Evolutionary conservation across 805 yeast species (phyloP).

Genomic region (Kodamaea lidongshanica): DNA sequence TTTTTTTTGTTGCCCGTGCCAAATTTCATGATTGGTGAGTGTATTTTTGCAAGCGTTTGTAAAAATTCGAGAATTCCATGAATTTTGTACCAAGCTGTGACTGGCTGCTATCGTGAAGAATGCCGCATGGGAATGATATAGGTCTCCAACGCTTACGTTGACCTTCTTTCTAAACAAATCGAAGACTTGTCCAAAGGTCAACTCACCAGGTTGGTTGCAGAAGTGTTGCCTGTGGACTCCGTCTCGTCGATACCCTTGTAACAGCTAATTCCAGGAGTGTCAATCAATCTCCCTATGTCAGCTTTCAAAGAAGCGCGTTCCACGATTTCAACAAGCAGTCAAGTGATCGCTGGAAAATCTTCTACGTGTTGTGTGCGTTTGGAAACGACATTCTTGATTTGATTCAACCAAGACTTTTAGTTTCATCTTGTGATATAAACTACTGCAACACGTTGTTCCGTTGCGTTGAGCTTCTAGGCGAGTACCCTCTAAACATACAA

Average conservation of each 20-base stretch:
- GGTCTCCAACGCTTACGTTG: slow-evolving; percentile 24
- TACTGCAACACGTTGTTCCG: slow-evolving; percentile 42
- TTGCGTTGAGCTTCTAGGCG: slow-evolving; percentile 38
- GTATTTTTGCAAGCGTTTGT: slow-evolving; percentile 43
- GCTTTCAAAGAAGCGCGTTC: no score
- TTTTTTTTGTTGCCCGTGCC: slow-evolving; percentile 12
- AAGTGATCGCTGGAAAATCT: slow-evolving; percentile 37
- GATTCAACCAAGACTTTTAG: slow-evolving; percentile 3
- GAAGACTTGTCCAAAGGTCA: slow-evolving; percentile 45
- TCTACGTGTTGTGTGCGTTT: slow-evolving; percentile 42
- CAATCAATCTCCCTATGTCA: slow-evolving; percentile 22
- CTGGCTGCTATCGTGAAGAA: slow-evolving; percentile 17
- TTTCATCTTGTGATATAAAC: slow-evolving; percentile 9
- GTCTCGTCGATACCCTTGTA: slow-evolving; percentile 9
- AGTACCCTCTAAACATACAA: slow-evolving; percentile 2
- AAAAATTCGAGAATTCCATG: slow-evolving; percentile 51
- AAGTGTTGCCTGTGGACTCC: slow-evolving; percentile 6
- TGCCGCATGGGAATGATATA: no score
- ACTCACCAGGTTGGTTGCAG: slow-evolving; percentile 14
- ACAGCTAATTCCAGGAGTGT: slow-evolving; percentile 36
- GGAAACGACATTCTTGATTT: slow-evolving; percentile 23
- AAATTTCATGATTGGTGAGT: slow-evolving; percentile 16
- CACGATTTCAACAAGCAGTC: no score
- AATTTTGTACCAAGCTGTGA: slow-evolving; percentile 45
- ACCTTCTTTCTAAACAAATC: slow-evolving; percentile 36